Base-by-base conservation (phyloP, 495 filamentous ascomycete species). In the Lentithecium fluviatile region DNA sequence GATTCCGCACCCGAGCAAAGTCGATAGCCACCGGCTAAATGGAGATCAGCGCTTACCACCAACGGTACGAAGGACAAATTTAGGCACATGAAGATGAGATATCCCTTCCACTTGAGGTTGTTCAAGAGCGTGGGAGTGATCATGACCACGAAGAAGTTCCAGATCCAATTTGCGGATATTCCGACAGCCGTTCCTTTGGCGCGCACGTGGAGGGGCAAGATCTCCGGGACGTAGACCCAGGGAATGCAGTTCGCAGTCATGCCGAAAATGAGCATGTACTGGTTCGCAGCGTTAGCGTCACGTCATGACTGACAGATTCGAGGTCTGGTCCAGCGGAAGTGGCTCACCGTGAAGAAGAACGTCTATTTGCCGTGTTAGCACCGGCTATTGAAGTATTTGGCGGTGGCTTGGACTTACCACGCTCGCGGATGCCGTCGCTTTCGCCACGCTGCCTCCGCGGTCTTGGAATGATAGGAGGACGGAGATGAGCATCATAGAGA, bases 401-500 rank as follows among this genome's bases (percentile, higher is more conserved):
- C 10, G 29, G 29, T 10, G 3, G 29, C 4, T 32, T 32, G 29
- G 29, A 32, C 29, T 32, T 32, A 32, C 69, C 8, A 78, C 69
- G 13, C 71, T 74, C 1, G 77, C 77, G 0, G 74, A 74, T 7
- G 74, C 67, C 6, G 72, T 73, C 2, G 70, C 45, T 20, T 73
- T 72, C 17, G 53, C 40, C 13, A 62, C 21, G 12, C 52, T 56
- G 4, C 38, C 40, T 19, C 56, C 56, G 12, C 32, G 25, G 19
- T 68, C 72, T 55, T 77, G 74, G 59, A 78, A 80, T 26, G 77
- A 77, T 34, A 82, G 74, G 1, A 82, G 72, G 43, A 79, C 75
- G 0, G 79, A 71, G 25, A 82, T 78, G 64, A 83, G 68, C 69
- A 82, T 75, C 76, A 82, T 71, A 45, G 73, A 78, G 23, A 83